Evolutionary conservation across 208 protist species (phyloP).

Genomic region (Trypanosoma vivax): DNA sequence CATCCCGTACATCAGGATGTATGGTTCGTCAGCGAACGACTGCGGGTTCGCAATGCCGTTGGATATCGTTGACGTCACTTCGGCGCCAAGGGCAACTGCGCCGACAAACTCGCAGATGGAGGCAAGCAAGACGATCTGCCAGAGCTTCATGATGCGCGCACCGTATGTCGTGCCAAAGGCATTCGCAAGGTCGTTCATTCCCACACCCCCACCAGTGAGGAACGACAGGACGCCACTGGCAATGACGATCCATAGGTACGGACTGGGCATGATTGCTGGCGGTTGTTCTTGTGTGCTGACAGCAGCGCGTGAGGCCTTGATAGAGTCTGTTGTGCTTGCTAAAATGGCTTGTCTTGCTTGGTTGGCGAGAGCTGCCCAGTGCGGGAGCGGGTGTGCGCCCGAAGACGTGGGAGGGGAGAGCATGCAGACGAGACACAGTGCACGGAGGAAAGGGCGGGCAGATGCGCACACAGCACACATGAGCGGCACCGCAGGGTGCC

Average conservation of each 20-base stretch:
- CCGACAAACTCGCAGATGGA: constrained; percentile 79
- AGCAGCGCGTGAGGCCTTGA: no score
- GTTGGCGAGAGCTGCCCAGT: no score
- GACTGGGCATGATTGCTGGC: constrained; percentile 23
- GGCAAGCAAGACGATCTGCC: constrained; percentile 74
- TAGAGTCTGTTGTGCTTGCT: no score
- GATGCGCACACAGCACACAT: no score
- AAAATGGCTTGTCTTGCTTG: no score
- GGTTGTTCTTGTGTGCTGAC: no score
- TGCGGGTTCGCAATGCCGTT: constrained; percentile 57
- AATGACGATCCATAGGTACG: constrained; percentile 73
- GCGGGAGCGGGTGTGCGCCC: no score
- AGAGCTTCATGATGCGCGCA: constrained; percentile 67
- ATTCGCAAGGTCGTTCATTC: constrained; percentile 90
- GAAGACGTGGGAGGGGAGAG: no score
- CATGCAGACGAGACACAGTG: no score
- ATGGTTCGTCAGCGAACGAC: constrained; percentile 52
- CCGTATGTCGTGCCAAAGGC: constrained; percentile 88
- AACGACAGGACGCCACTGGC: constrained; percentile 74
- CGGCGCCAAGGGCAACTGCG: constrained; percentile 53
- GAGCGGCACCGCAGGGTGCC: no score
- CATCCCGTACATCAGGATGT: constrained; percentile 84
- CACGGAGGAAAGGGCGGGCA: no score
- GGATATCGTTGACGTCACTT: constrained; percentile 75
- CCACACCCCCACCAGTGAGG: constrained; percentile 68